These are phyloP conservation scores for Termitomyces sp. DNA, from an alignment of 768 basidiomycete species.

Conservation along the genomic window DNA sequence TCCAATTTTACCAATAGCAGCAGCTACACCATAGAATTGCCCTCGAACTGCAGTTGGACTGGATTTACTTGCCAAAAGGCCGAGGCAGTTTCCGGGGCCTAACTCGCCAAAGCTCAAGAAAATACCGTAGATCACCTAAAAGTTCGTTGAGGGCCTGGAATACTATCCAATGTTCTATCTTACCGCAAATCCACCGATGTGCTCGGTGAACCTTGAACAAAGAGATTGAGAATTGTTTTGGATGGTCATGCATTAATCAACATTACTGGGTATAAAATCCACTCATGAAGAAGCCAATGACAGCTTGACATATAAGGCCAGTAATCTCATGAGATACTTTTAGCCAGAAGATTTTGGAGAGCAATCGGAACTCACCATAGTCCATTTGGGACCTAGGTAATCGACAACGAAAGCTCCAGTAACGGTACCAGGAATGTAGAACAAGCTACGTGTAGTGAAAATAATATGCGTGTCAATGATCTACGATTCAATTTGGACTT, in stretches of 20 bases:
- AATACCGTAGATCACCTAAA: slow-evolving; percentile 80
- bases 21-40: slow-evolving; percentile 82
- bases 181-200: slow-evolving; percentile 77
- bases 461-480: not conserved
- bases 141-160: slow-evolving; percentile 2
- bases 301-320: slow-evolving; percentile 64
- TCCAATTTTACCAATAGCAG: slow-evolving; percentile 82
- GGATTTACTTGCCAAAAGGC: slow-evolving; percentile 81
- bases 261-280: slow-evolving; percentile 62
- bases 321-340: slow-evolving; percentile 42
- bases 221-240: slow-evolving; percentile 1
- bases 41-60: slow-evolving; percentile 86
- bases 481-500: slow-evolving; percentile 16
- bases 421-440: slow-evolving; percentile 51
- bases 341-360: not conserved
- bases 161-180: slow-evolving; percentile 18
- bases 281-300: slow-evolving; percentile 88
- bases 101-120: slow-evolving; percentile 90
- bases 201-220: slow-evolving; percentile 44
- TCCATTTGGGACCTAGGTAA: slow-evolving; percentile 69
- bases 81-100: slow-evolving; percentile 85
- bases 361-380: slow-evolving; percentile 50
- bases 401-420: slow-evolving; percentile 76
- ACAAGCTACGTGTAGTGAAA: slow-evolving; percentile 24
- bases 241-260: not conserved